These are phyloP conservation scores for Skeletonema menzelii DNA, from an alignment of 108 stramenopile species.

Conservation along the genomic window DNA sequence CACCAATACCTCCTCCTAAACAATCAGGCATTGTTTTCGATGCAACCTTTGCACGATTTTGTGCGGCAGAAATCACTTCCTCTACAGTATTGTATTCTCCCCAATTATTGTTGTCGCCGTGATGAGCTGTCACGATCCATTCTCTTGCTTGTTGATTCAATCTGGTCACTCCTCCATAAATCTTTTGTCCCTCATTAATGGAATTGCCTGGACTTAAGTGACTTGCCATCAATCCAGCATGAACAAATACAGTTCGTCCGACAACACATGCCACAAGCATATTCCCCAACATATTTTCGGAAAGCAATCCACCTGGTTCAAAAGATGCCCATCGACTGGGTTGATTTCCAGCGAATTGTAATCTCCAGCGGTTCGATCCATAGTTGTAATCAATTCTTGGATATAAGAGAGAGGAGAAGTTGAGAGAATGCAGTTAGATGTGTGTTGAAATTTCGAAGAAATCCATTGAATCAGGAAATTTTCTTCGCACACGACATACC, in stretches of 20 bases:
- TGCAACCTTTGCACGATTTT: constrained; percentile 47
- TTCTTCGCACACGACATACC: too few species aligned
- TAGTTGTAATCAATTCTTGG: constrained; percentile 30
- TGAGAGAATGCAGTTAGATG: neutral
- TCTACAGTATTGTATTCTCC: constrained; percentile 52
- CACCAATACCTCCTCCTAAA: constrained; percentile 60
- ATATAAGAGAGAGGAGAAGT: neutral
- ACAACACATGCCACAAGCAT: constrained; percentile 70
- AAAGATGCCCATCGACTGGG: constrained; percentile 70
- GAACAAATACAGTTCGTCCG: constrained; percentile 77
- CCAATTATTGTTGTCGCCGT: constrained; percentile 47
- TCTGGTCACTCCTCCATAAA: constrained; percentile 51
- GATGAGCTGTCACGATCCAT: constrained; percentile 53
- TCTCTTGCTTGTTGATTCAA: constrained; percentile 62
- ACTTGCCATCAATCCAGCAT: constrained; percentile 67
- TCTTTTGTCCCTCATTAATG: neutral
- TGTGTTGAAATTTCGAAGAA: neutral
- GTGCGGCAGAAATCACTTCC: constrained; percentile 48
- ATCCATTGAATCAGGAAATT: neutral
- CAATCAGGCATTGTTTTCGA: constrained; percentile 61
- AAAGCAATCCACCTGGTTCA: constrained; percentile 73
- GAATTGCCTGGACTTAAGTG: constrained; percentile 44
- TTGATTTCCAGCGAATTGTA: constrained; percentile 74
- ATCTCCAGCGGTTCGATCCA: constrained; percentile 59
- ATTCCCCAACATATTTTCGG: constrained; percentile 53